Conservation (phyloP, 163 green algal genomes). For the Prototheca wickerhamii region DNA sequence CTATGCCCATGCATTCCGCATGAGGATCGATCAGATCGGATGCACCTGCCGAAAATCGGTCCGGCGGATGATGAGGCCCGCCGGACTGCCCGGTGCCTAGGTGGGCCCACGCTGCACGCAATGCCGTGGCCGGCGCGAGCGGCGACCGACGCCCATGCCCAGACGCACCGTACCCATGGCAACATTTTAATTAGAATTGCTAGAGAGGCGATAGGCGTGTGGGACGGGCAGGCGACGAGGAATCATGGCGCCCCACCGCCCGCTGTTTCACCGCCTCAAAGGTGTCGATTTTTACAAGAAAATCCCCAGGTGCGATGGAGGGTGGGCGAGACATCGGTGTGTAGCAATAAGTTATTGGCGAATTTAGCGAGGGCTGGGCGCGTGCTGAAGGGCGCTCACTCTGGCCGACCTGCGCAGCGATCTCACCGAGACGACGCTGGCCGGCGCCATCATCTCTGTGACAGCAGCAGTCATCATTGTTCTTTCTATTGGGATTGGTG, state of each 20-base stretch:
- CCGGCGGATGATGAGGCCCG: too few species aligned
- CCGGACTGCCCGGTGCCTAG: too few species aligned
- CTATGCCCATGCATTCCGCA: neutral
- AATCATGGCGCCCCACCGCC: neutral
- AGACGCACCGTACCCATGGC: too few species aligned
- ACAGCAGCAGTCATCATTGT: conserved; percentile 68
- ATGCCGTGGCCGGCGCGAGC: too few species aligned
- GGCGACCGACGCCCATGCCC: too few species aligned
- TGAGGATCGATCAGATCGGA: too few species aligned
- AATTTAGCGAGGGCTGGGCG: neutral
- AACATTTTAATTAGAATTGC: too few species aligned
- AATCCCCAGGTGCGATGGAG: conserved; percentile 52
- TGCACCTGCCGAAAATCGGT: too few species aligned
- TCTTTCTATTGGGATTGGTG: conserved; percentile 72
- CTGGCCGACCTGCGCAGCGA: conserved; percentile 47
- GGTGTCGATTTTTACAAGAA: conserved; percentile 85
- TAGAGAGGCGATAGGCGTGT: too few species aligned
- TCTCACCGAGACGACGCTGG: conserved; percentile 79
- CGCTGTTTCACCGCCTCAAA: conserved; percentile 54
- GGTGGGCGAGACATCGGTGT: neutral
- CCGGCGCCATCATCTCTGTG: conserved; percentile 78
- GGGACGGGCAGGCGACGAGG: too few species aligned
- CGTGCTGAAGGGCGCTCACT: neutral
- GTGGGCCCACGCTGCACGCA: too few species aligned
- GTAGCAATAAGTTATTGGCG: neutral